Evolutionary conservation across 768 basidiomycete species (phyloP), one percentile per base, ranked within the genome.

Genomic region (Phallus indusiatus): DNA sequence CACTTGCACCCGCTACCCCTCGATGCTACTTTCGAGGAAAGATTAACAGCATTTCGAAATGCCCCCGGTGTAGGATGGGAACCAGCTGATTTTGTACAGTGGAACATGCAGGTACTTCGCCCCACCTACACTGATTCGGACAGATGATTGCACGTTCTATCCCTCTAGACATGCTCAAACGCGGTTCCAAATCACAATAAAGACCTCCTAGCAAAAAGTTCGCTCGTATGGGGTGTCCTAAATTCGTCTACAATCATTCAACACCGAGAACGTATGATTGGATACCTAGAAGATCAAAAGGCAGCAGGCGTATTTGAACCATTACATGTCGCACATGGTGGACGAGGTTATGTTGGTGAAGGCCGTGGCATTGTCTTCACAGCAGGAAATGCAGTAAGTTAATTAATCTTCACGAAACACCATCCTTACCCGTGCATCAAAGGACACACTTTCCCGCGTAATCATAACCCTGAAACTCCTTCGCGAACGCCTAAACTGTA

Each of bases 361-460:
- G 60, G 60, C 11, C 52, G 73, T 33, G 73, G 74, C 0, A 69
- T 77, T 34, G 73, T 77, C 12, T 72, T 75, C 65, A 74, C 75
- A 9, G 76, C 75, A n/a, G 75, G 75, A 5, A 75, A 76, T 63
- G 73, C 73, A 6, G 56, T 58, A 18, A 34, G 55, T 47, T 8
- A 20, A 7, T n/a, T 51, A 8, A 8, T 51, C 22, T 16, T 56
- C 54, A n/a, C n/a, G 10, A 56, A 47, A 20, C 11, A 35, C 56
- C 47, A 52, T 28, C 9, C 34, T 18, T 52, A 12, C 12, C 3
- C 22, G n/a, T n/a, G n/a, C n/a, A n/a, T 58, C 6, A 22, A n/a
- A 58, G 65, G 69, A 71, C 62, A 71, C 70, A 0, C 66, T 70
- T 36, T 62, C 64, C 11, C 68, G 69, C 17, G 69, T 68, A 0